Conservation (phyloP, 148 eudicot species). For the Chenopodium quinoa region DNA sequence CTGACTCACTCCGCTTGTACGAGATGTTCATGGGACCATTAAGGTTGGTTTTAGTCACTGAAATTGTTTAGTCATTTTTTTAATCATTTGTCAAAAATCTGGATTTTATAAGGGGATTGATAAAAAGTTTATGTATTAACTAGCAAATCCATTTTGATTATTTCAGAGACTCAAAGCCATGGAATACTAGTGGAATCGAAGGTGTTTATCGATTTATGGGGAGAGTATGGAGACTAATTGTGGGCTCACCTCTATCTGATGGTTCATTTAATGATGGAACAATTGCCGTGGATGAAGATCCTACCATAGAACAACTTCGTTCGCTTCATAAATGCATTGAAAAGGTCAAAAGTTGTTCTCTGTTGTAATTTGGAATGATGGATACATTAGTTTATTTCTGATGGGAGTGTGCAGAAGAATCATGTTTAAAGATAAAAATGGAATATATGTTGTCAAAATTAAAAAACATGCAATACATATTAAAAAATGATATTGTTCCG, state of each 20-base stretch:
- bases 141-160: not conserved
- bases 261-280: constrained; percentile 72
- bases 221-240: constrained; percentile 90
- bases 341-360: constrained; percentile 47
- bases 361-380: not conserved
- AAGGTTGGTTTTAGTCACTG: constrained; percentile 46
- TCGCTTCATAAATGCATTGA: constrained; percentile 81
- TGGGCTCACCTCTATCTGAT: constrained; percentile 67
- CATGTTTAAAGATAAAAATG: not conserved
- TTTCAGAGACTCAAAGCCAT: constrained; percentile 80
- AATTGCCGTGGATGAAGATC: constrained; percentile 51
- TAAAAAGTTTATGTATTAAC: not conserved
- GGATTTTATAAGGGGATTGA: not conserved
- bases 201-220: constrained; percentile 93
- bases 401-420: not conserved
- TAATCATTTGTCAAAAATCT: not conserved
- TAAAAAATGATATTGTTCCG: too few species aligned
- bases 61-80: not conserved
- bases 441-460: not conserved
- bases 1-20: constrained; percentile 94
- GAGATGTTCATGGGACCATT: constrained; percentile 99
- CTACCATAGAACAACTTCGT: constrained; percentile 82
- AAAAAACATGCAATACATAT: not conserved
- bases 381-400: not conserved
- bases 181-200: constrained; percentile 98